Percentiles rank a stretch among this genome's conserved stretches.
These are phyloP conservation scores for Marasmius fiardii DNA, from an alignment of 1,284 basidiomycete genomes.

Conservation along the genomic window DNA sequence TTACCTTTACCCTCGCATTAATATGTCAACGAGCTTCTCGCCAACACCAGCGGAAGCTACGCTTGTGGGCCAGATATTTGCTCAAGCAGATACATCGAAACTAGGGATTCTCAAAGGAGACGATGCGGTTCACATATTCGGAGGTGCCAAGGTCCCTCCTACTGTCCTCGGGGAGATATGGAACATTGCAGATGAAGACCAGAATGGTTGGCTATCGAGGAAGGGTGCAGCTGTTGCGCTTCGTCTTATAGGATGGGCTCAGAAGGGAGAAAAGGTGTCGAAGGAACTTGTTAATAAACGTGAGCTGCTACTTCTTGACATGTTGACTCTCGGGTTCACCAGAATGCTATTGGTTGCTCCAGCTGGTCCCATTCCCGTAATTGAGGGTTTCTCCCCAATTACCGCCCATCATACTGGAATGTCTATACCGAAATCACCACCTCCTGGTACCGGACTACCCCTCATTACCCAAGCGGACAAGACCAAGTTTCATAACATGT, in stretches of 20 bases:
- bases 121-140: conserved; percentile 78
- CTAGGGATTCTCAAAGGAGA: conserved; percentile 83
- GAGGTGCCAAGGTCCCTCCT: conserved; percentile 75
- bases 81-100: conserved; percentile 68
- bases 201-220: conserved; percentile 87
- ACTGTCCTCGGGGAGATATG: conserved; percentile 91
- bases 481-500: conserved; percentile 79
- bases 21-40: conserved; percentile 57
- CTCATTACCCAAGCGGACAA: conserved; percentile 77
- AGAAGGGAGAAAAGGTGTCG: conserved; percentile 76
- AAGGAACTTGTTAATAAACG: conserved; percentile 63
- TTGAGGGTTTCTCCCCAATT: conserved; percentile 66
- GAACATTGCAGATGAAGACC: conserved; percentile 88
- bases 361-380: conserved; percentile 83
- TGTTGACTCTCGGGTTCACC: conserved; percentile 16
- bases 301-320: conserved; percentile 34
- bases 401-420: conserved; percentile 49
- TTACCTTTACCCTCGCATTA: conserved; percentile 18
- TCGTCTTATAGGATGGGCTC: conserved; percentile 90
- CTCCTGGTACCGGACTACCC: conserved; percentile 47
- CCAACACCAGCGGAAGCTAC: conserved; percentile 65
- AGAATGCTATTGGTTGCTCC: conserved; percentile 9
- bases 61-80: conserved; percentile 69
- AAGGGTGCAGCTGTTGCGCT: conserved; percentile 86
- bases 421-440: conserved; percentile 59